These are phyloP conservation scores for Trichoderma simmonsii DNA, from an alignment of 2,329 filamentous ascomycete species.

Conservation along the genomic window DNA sequence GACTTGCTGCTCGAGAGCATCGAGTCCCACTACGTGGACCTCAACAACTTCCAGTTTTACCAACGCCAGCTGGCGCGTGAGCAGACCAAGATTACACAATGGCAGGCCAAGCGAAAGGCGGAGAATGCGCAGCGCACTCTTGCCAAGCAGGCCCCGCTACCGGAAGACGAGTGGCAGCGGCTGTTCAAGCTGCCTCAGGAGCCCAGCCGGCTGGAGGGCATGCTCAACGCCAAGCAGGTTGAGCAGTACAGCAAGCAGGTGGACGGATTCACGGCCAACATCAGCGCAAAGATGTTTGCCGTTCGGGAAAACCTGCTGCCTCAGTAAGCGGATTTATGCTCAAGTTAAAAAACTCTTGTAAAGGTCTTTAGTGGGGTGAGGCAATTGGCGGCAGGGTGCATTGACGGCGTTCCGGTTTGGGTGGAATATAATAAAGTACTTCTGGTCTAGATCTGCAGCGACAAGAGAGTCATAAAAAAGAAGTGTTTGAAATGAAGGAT, in stretches of 20 bases:
- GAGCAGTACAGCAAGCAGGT: constrained; percentile 98
- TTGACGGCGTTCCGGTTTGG: constrained; percentile 42
- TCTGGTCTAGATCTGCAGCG: constrained; percentile 36
- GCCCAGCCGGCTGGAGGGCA: constrained; percentile 86
- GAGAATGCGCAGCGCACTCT: constrained; percentile 84
- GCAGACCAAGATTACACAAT: constrained; percentile 92
- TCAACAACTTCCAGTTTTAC: constrained; percentile 98
- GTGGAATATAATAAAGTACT: constrained; percentile 38
- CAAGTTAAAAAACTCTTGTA: neutral
- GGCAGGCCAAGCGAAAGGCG: constrained; percentile 94
- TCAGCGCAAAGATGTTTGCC: constrained; percentile 97
- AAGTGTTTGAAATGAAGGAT: constrained; percentile 12
- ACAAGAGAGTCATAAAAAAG: constrained; percentile 26
- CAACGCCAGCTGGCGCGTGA: constrained; percentile 90
- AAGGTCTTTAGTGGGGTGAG: constrained; percentile 12
- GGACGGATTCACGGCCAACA: constrained; percentile 88
- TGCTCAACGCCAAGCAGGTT: constrained; percentile 93
- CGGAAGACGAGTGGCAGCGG: constrained; percentile 97
- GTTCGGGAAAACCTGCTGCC: constrained; percentile 70
- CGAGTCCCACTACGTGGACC: constrained; percentile 95
- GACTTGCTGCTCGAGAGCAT: constrained; percentile 95
- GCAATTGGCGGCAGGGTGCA: constrained; percentile 35
- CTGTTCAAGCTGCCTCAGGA: constrained; percentile 97
- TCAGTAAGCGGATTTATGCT: constrained; percentile 37
- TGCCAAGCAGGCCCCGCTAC: constrained; percentile 83